These are phyloP conservation scores for Adansonia grandidieri DNA, from an alignment of 441 rosid species.

Conservation along the genomic window DNA sequence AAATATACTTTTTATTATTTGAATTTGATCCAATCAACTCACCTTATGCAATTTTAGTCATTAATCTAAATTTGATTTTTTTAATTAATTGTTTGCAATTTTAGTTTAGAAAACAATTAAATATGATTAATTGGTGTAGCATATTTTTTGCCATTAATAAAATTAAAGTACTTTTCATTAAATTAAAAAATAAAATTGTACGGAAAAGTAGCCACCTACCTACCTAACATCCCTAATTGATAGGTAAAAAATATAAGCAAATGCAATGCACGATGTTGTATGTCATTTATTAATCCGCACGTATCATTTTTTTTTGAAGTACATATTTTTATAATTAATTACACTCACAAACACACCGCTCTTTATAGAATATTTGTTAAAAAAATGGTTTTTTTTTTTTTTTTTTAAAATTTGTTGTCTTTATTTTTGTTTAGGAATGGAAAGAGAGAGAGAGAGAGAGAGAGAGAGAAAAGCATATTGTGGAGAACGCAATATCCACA, in stretches of 20 bases:
- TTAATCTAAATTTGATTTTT: too few relatives aligned
- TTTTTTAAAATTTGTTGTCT: not conserved
- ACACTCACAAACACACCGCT: not conserved
- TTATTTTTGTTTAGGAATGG: not conserved
- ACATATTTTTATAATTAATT: not conserved
- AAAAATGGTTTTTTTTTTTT: not conserved
- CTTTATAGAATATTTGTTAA: not conserved
- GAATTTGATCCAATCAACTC: too few relatives aligned
- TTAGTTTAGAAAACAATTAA: too few relatives aligned
- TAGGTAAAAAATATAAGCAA: not conserved
- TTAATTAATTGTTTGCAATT: too few relatives aligned
- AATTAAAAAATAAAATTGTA: not conserved
- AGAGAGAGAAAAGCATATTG: not conserved
- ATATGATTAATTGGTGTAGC: too few relatives aligned
- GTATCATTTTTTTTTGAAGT: not conserved
- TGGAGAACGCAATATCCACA: conserved; percentile 6
- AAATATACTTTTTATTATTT: too few relatives aligned
- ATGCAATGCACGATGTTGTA: not conserved
- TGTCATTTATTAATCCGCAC: not conserved
- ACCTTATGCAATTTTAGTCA: too few relatives aligned
- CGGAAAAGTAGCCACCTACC: not conserved
- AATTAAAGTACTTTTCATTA: not conserved
- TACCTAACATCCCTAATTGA: not conserved
- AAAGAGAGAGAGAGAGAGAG: not conserved
- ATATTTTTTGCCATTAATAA: not conserved